Conservation (phyloP, 345 rosid species). For the Ceriops zippeliana region DNA sequence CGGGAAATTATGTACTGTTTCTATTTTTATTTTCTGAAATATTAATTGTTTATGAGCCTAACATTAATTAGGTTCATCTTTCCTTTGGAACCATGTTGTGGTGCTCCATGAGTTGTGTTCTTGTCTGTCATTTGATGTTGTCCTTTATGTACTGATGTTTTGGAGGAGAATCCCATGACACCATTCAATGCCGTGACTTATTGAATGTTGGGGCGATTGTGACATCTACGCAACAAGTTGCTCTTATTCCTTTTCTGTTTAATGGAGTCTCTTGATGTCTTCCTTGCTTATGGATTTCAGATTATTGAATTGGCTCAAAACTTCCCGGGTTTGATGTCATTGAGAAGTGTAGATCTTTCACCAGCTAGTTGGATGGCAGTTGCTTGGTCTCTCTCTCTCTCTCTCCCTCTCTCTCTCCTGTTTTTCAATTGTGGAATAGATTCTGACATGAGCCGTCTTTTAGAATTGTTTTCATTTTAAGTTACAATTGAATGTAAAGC, state of each 20-base stretch:
- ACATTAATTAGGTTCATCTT: slow-evolving; percentile 14
- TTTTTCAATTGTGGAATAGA: neutral
- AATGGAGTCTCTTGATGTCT: slow-evolving; percentile 17
- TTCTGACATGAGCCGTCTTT: neutral
- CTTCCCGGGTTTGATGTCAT: slow-evolving; percentile 76
- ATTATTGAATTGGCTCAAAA: slow-evolving; percentile 67
- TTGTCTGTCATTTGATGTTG: slow-evolving; percentile 6
- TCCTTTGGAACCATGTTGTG: slow-evolving; percentile 2
- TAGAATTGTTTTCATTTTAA: neutral
- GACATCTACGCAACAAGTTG: slow-evolving; percentile 11
- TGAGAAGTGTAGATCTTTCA: slow-evolving; percentile 97
- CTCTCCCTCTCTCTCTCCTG: slow-evolving; percentile 11
- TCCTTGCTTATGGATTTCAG: slow-evolving; percentile 38
- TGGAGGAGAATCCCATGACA: slow-evolving; percentile 16
- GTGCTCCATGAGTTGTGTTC: slow-evolving; percentile 21
- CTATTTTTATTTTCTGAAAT: slow-evolving; percentile 1
- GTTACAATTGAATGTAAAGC: neutral
- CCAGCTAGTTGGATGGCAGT: slow-evolving; percentile 99
- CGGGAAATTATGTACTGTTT: slow-evolving; percentile 14
- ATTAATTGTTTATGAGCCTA: neutral
- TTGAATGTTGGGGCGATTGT: slow-evolving; percentile 3
- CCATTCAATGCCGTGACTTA: neutral
- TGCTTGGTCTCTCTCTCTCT: slow-evolving; percentile 58
- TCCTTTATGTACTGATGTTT: slow-evolving; percentile 12
- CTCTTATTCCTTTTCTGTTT: slow-evolving; percentile 3